These are phyloP conservation scores for Cryptococcus floricola DNA, from an alignment of 1,284 basidiomycete genomes.

Conservation along the genomic window DNA sequence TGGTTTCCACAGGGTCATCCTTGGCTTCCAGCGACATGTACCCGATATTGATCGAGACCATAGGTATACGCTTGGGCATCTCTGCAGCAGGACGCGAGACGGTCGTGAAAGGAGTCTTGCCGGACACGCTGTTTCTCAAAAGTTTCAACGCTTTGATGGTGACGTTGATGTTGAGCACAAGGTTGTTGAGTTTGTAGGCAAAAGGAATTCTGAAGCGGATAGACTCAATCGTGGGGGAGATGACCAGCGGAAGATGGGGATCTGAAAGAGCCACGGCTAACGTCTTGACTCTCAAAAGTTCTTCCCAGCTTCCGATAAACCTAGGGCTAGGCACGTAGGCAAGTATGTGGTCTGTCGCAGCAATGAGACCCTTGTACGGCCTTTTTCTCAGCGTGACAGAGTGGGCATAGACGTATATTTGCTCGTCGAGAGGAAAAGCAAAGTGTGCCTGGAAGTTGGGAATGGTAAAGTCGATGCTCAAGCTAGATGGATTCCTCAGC, in stretches of 20 bases:
- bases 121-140: slow-evolving; percentile 49
- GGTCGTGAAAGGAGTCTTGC: slow-evolving; percentile 20
- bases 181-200: slow-evolving; percentile 68
- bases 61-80: slow-evolving; percentile 66
- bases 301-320: slow-evolving; percentile 64
- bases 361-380: slow-evolving; percentile 17
- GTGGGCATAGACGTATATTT: slow-evolving; percentile 33
- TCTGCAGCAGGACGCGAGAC: slow-evolving; percentile 61
- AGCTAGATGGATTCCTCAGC: neutral
- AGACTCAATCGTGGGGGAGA: slow-evolving; percentile 55
- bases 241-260: slow-evolving; percentile 8
- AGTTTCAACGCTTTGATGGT: slow-evolving; percentile 67
- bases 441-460: slow-evolving; percentile 35
- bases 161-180: slow-evolving; percentile 64
- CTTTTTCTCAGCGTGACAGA: slow-evolving; percentile 24
- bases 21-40: slow-evolving; percentile 71
- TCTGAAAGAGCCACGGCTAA: slow-evolving; percentile 55
- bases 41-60: slow-evolving; percentile 60
- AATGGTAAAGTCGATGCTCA: slow-evolving; percentile 33
- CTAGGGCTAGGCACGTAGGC: slow-evolving; percentile 52
- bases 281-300: slow-evolving; percentile 63
- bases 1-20: slow-evolving; percentile 83
- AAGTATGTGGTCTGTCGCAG: slow-evolving; percentile 46
- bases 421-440: slow-evolving; percentile 44
- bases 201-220: slow-evolving; percentile 73